Percentiles rank a stretch among this genome's conserved stretches.
Conservation (phyloP, 306 rosid species). For the Rosa chinensis region DNA sequence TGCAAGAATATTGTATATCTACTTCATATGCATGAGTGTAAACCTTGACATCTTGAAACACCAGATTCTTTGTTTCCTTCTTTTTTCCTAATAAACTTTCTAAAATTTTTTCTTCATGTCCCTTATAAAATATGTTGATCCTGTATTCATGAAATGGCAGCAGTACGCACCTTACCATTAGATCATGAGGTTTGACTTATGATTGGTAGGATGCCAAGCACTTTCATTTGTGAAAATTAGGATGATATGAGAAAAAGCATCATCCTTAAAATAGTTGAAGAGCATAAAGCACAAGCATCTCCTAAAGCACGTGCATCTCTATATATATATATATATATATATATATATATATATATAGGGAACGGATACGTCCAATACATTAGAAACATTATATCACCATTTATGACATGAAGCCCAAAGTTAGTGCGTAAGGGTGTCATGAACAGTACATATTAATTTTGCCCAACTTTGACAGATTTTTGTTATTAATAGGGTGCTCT, state of each 20-base stretch:
- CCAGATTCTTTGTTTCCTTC: background rate
- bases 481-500: constrained; percentile 58
- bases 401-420: background rate
- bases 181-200: too few relatives aligned
- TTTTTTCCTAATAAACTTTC: background rate
- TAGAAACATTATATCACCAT: background rate
- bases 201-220: too few relatives aligned
- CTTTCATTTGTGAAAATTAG: background rate
- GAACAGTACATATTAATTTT: background rate
- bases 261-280: background rate
- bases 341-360: too few relatives aligned
- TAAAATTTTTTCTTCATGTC: background rate
- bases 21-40: background rate
- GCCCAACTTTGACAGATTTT: background rate
- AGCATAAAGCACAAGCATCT: background rate
- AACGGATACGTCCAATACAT: background rate
- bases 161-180: background rate
- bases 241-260: background rate
- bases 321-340: too few relatives aligned
- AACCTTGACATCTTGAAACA: background rate
- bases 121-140: background rate
- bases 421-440: background rate
- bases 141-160: background rate
- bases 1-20: background rate
- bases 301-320: background rate